Evolutionary conservation across 2,329 filamentous ascomycete species (phyloP), one percentile per base, ranked within the genome.

Genomic region (Fusarium scirpi): DNA sequence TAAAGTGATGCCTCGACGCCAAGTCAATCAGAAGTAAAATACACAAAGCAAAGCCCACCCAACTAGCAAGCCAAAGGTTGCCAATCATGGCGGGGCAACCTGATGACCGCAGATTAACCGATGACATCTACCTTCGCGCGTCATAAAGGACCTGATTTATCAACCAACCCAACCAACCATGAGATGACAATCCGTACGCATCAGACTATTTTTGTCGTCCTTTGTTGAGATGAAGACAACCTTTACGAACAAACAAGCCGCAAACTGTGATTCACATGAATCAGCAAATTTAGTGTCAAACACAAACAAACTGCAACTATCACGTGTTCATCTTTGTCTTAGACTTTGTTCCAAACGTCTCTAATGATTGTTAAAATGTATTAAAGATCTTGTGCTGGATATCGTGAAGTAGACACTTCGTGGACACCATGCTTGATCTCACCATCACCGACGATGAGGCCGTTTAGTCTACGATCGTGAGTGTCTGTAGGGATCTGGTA

Each of bases 391-490:
- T 54, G 61, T 40, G 29, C 51, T 20, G 68, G 58, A 25, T 74
- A 55, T 65, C 61, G 71, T 51, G 65, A 90, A 93, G 58, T 65
- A 66, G 70, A 62, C 71, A 59, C 52, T 69, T 73, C 71, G 83
- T 18, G 58, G 9, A 68, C 40, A n/a, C 76, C 75, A 20, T 67
- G 62, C 53, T 70, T 84, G 72, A 91, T 83, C 73, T 86, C 82
- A 69, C 93, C 92, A 80, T 91, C 86, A 51, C 93, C 92, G 53
- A 93, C 83, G 65, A 94, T 84, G 71, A 97, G 82, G 68, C 92
- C 91, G 83, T 98, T 91, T 67, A 98, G 87, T 71, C 86, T 87
- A 84, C 91, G 92, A 83, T 98, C 95, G 79, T 92, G 89, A 65
- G 88, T 85, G 72, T 90, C 90, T 77, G 92, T 91, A 49, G 94